Percentiles rank a stretch among this genome's conserved stretches.
These are phyloP conservation scores for Veloboletus limbatus DNA, from an alignment of 1,284 basidiomycete genomes.

Conservation along the genomic window DNA sequence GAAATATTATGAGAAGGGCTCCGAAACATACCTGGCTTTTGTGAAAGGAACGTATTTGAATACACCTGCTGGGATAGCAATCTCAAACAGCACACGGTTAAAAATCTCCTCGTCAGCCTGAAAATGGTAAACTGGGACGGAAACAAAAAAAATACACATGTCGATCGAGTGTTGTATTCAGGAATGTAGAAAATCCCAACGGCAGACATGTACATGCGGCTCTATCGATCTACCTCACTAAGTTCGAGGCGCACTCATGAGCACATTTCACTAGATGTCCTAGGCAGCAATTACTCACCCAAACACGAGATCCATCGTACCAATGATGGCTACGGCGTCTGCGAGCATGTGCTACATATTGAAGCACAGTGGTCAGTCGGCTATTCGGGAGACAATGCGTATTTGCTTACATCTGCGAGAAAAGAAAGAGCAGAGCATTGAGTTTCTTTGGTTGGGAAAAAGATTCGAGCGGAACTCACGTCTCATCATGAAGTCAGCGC, in stretches of 20 bases:
- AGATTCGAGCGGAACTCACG: slow-evolving; percentile 42
- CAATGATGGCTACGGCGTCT: slow-evolving; percentile 90
- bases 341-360: slow-evolving; percentile 90
- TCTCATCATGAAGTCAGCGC: slow-evolving; percentile 94
- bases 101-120: too few species aligned
- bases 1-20: too few species aligned
- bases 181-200: too few species aligned
- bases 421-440: not conserved
- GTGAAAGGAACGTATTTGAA: too few species aligned
- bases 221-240: slow-evolving; percentile 41
- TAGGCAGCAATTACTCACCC: slow-evolving; percentile 51
- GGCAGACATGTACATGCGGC: slow-evolving; percentile 7
- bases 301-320: slow-evolving; percentile 90
- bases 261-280: not conserved
- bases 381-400: slow-evolving; percentile 18
- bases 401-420: slow-evolving; percentile 51
- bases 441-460: not conserved
- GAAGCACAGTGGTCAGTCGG: slow-evolving; percentile 29
- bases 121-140: too few species aligned
- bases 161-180: slow-evolving; percentile 14
- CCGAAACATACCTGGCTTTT: too few species aligned
- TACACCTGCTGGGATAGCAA: too few species aligned
- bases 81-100: too few species aligned
- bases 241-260: not conserved
- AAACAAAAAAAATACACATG: too few species aligned